Conservation (phyloP, 768 basidiomycete genomes). For the Suillus weaverae region DNA sequence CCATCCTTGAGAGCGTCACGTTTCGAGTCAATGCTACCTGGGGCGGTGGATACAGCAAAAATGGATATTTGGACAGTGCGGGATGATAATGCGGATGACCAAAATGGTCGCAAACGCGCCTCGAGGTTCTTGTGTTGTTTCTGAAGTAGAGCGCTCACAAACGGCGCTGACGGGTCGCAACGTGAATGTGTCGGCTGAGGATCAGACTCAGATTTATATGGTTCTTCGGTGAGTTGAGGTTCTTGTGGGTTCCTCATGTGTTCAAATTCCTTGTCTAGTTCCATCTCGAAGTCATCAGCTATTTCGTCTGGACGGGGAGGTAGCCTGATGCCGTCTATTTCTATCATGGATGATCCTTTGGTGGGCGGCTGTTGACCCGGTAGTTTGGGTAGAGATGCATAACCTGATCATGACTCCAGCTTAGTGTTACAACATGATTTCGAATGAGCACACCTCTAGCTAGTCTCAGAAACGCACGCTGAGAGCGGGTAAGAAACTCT, state of each 20-base stretch:
- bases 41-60: slow-evolving; percentile 36
- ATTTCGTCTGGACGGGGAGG: slow-evolving; percentile 63
- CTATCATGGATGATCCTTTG: slow-evolving; percentile 19
- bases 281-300: slow-evolving; percentile 55
- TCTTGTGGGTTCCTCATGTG: slow-evolving; percentile 18
- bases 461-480: slow-evolving; percentile 71
- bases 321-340: slow-evolving; percentile 42
- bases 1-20: slow-evolving; percentile 33
- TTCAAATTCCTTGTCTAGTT: slow-evolving; percentile 53
- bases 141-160: slow-evolving; percentile 36
- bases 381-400: slow-evolving; percentile 71
- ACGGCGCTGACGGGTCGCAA: slow-evolving; percentile 12
- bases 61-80: slow-evolving; percentile 64
- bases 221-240: slow-evolving; percentile 5
- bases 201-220: slow-evolving; percentile 2
- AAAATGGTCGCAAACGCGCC: slow-evolving; percentile 74
- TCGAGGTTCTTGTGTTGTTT: slow-evolving; percentile 76
- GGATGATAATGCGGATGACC: slow-evolving; percentile 68
- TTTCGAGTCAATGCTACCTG: slow-evolving; percentile 19
- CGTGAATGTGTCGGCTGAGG: slow-evolving; percentile 24
- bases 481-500: slow-evolving; percentile 67
- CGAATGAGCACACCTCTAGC: slow-evolving; percentile 60
- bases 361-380: slow-evolving; percentile 23
- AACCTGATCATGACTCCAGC: slow-evolving; percentile 46
- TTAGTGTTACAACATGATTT: slow-evolving; percentile 1